Conservation (phyloP, 768 basidiomycete species). For the Glaciozyma antarctica region DNA sequence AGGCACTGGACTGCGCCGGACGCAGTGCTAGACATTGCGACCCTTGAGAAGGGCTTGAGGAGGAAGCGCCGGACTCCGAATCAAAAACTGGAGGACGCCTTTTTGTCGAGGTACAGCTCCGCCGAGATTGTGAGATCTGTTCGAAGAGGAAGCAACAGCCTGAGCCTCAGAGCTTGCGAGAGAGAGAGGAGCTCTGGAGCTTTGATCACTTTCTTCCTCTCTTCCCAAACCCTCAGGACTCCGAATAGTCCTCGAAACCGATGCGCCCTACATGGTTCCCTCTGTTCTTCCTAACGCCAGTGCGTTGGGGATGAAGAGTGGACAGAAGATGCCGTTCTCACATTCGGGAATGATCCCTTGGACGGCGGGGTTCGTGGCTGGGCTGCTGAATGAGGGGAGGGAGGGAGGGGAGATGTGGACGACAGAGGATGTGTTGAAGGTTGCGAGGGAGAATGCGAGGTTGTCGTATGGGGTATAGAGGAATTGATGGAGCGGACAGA, state of each 20-base stretch:
- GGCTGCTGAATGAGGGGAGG: conserved; percentile 41
- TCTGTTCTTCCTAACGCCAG: conserved; percentile 57
- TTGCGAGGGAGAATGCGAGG: conserved; percentile 57
- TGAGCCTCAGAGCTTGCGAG: too few relatives aligned
- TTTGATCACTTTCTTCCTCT: too few relatives aligned
- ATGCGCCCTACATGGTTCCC: conserved; percentile 81
- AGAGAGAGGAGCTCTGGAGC: too few relatives aligned
- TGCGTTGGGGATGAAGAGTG: conserved; percentile 40
- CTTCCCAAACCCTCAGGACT: conserved; percentile 31
- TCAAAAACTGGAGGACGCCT: too few relatives aligned
- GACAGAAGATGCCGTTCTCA: conserved; percentile 50
- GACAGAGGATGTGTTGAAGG: conserved; percentile 51
- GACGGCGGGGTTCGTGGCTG: conserved; percentile 67
- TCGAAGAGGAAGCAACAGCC: too few relatives aligned
- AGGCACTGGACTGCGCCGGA: too few relatives aligned
- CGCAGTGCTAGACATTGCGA: too few relatives aligned
- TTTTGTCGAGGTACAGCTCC: too few relatives aligned
- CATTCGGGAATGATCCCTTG: conserved; percentile 77
- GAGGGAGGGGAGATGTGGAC: conserved; percentile 44
- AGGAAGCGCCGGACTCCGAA: too few relatives aligned
- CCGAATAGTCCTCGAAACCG: conserved; percentile 62
- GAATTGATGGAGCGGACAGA: too few relatives aligned
- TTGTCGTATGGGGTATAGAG: conserved; percentile 51
- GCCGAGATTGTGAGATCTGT: too few relatives aligned
- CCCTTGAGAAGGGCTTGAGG: too few relatives aligned